phyloP scores from a whole-genome alignment of 192 early-diverging fungal genomes.

The Irineochytrium annulatum region DNA sequence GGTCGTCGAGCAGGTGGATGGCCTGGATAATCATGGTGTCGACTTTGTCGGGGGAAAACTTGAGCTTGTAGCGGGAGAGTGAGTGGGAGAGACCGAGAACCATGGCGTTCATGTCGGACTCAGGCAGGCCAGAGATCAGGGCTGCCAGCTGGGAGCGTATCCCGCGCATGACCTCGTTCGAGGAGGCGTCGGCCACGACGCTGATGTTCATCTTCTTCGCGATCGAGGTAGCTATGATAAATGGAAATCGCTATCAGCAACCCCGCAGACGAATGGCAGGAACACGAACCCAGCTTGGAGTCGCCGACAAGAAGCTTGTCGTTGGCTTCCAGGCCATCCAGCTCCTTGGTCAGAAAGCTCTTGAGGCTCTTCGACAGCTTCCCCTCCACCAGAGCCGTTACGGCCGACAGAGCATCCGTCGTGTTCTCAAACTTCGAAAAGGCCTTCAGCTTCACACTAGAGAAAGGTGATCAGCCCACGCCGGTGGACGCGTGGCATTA shows the following conservation, averaged over 20 bases:
- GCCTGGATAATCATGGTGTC: constrained; percentile 99
- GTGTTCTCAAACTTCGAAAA: constrained; percentile 99
- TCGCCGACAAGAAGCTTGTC: constrained; percentile 89
- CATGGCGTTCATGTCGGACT: constrained; percentile 92
- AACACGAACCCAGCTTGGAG: constrained; percentile 78
- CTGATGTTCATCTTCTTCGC: constrained; percentile 84
- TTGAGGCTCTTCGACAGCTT: constrained; percentile 94
- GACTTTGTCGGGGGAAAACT: constrained; percentile 99
- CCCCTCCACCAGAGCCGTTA: constrained; percentile 94
- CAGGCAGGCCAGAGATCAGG: constrained; percentile 80
- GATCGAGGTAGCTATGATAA: constrained; percentile 44
- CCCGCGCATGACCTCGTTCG: constrained; percentile 92
- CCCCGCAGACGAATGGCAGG: background rate
- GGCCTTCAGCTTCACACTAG: constrained; percentile 83
- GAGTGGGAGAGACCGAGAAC: constrained; percentile 98
- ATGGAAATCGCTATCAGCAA: background rate
- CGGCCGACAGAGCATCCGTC: constrained; percentile 91
- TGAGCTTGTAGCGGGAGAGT: constrained; percentile 98
- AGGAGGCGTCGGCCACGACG: constrained; percentile 74
- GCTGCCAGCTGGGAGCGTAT: constrained; percentile 91
- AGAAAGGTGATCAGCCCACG: background rate
- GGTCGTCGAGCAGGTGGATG: constrained; percentile 90
- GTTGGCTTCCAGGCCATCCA: constrained; percentile 84
- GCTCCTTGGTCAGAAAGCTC: constrained; percentile 80
- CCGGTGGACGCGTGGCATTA: background rate